Evolutionary conservation across 2,329 filamentous ascomycete species (phyloP).

Genomic region (Pyrenophora tritici-repentis): DNA sequence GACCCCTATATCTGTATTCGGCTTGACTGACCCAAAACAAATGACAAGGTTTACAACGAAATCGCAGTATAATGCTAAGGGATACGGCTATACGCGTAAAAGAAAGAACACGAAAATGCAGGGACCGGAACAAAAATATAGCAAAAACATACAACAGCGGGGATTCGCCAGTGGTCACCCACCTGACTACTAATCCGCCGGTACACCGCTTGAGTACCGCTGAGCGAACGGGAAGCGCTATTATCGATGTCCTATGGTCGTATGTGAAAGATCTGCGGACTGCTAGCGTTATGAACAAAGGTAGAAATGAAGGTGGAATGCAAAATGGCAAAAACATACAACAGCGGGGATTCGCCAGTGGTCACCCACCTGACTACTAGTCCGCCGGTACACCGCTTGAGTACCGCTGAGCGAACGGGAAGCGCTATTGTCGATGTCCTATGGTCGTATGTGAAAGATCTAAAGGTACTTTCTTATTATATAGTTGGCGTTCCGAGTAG

Average conservation of each 20-base stretch:
- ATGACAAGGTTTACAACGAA: too few species aligned
- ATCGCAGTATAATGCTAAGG: too few species aligned
- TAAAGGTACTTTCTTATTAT: background rate
- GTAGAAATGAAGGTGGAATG: too few species aligned
- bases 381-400: constrained; percentile 6
- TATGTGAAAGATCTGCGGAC: constrained; percentile 6
- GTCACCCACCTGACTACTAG: constrained; percentile 16
- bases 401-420: constrained; percentile 13
- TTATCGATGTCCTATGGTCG: constrained; percentile 7
- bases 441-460: constrained; percentile 10
- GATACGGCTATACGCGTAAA: too few species aligned
- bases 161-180: constrained; percentile 13
- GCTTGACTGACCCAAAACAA: too few species aligned
- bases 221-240: constrained; percentile 13
- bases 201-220: constrained; percentile 7
- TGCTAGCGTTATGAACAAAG: too few species aligned
- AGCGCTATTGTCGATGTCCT: constrained; percentile 4
- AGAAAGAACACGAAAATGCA: too few species aligned
- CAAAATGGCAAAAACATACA: constrained; percentile 15
- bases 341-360: constrained; percentile 13
- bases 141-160: constrained; percentile 18
- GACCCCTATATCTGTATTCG: too few species aligned
- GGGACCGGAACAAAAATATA: background rate
- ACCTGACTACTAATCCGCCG: constrained; percentile 13
- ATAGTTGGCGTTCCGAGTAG: background rate